These are phyloP conservation scores for Nepenthes alata DNA, from an alignment of 179 eudicot species.

Conservation along the genomic window DNA sequence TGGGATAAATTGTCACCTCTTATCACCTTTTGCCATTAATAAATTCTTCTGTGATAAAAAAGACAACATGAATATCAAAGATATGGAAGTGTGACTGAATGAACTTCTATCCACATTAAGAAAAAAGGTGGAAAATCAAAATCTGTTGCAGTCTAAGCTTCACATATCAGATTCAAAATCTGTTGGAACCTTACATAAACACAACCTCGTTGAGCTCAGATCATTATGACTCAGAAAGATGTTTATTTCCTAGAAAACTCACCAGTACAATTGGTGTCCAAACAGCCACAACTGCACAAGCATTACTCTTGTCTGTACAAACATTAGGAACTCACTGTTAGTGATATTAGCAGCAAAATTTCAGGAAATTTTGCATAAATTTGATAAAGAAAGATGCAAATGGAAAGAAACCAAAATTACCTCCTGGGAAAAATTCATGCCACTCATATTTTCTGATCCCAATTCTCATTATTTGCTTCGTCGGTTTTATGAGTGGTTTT, in stretches of 20 bases:
- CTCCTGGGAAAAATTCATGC: constrained; percentile 87
- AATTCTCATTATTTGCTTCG: constrained; percentile 71
- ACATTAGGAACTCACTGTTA: constrained; percentile 5
- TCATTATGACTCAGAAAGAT: not conserved
- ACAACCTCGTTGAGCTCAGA: too few relatives aligned
- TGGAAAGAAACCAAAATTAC: constrained; percentile 20
- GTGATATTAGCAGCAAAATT: not conserved
- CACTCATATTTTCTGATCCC: constrained; percentile 61
- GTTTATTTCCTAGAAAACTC: constrained; percentile 22
- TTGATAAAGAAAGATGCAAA: constrained; percentile 3
- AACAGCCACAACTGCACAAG: constrained; percentile 81
- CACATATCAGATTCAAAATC: too few relatives aligned
- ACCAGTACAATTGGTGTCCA: constrained; percentile 95
- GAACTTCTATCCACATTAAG: too few relatives aligned
- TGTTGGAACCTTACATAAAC: too few relatives aligned
- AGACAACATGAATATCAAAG: too few relatives aligned
- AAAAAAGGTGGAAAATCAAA: too few relatives aligned
- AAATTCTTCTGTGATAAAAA: too few relatives aligned
- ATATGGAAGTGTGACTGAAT: too few relatives aligned
- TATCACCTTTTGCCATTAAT: too few relatives aligned
- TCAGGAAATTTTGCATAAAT: constrained; percentile 1
- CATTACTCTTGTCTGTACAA: constrained; percentile 71
- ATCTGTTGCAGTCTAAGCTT: too few relatives aligned
- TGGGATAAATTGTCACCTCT: too few relatives aligned
- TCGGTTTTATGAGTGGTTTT: constrained; percentile 85